Conservation (phyloP, 2,329 filamentous ascomycete species). For the Aurifilum marmelostoma region DNA sequence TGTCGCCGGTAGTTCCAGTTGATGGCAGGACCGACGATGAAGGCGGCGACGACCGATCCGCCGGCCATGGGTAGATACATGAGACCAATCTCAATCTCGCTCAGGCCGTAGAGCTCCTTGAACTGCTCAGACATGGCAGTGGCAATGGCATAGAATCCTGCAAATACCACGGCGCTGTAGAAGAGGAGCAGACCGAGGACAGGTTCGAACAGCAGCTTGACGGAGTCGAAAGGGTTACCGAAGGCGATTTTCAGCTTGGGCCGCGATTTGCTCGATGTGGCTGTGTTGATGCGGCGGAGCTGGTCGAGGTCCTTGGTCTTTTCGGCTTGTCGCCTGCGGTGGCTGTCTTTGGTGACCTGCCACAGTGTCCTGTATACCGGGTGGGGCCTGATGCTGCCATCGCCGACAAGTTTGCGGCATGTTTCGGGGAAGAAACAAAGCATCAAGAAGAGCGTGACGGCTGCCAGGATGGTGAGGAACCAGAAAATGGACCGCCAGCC, state of each 20-base stretch:
- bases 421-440: slow-evolving; percentile 51
- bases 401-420: slow-evolving; percentile 47
- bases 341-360: slow-evolving; percentile 33
- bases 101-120: slow-evolving; percentile 59
- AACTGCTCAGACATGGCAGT: slow-evolving; percentile 50
- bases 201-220: slow-evolving; percentile 79
- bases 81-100: slow-evolving; percentile 57
- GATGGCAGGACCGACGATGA: slow-evolving; percentile 56
- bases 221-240: slow-evolving; percentile 84
- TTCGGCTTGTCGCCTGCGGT: slow-evolving; percentile 17
- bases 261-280: slow-evolving; percentile 14
- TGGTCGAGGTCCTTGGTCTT: slow-evolving; percentile 16
- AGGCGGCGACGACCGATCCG: slow-evolving; percentile 52
- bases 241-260: slow-evolving; percentile 57
- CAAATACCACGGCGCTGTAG: slow-evolving; percentile 50
- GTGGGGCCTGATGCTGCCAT: slow-evolving; percentile 45
- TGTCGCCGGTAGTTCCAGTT: slow-evolving; percentile 71
- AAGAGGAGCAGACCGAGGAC: slow-evolving; percentile 64
- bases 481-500: slow-evolving; percentile 58
- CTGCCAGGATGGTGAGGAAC: slow-evolving; percentile 48
- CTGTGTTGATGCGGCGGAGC: slow-evolving; percentile 17
- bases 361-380: slow-evolving; percentile 34
- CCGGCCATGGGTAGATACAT: slow-evolving; percentile 56
- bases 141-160: slow-evolving; percentile 53
- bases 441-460: slow-evolving; percentile 41